Evolutionary conservation across 2,329 filamentous ascomycete genomes (phyloP).

Genomic region (Trichoderma gracile): DNA sequence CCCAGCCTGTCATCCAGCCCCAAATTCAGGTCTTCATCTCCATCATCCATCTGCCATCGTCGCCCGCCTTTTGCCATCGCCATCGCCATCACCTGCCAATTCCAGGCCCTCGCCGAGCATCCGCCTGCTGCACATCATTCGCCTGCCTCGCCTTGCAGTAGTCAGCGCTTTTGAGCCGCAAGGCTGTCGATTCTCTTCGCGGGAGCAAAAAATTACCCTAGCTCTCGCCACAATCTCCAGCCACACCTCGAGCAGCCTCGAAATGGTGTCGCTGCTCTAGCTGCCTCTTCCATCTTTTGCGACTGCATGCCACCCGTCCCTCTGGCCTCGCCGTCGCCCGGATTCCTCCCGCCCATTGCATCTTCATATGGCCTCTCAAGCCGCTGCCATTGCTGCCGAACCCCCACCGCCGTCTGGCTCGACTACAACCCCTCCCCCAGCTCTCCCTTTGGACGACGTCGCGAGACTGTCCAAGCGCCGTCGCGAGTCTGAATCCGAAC

Average conservation of each 20-base stretch:
- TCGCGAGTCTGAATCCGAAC: conserved; percentile 50
- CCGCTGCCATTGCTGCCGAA: conserved; percentile 55
- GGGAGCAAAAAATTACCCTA: conserved; percentile 33
- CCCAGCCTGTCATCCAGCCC: conserved; percentile 25
- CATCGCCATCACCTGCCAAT: conserved; percentile 21
- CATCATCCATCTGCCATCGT: conserved; percentile 4
- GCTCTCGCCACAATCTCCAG: conserved; percentile 49
- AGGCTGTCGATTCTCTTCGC: background rate
- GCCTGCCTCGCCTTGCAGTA: background rate
- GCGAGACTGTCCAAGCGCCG: conserved; percentile 47
- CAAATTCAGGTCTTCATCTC: conserved; percentile 12
- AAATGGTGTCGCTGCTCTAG: conserved; percentile 39
- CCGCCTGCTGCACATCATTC: conserved; percentile 14
- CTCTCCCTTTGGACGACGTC: conserved; percentile 44
- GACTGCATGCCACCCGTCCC: conserved; percentile 17
- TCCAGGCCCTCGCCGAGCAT: conserved; percentile 5
- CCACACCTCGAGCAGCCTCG: conserved; percentile 44
- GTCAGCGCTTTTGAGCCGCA: conserved; percentile 6
- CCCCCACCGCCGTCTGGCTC: conserved; percentile 45
- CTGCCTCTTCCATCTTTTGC: conserved; percentile 25
- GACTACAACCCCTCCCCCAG: conserved; percentile 40
- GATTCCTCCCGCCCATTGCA: background rate
- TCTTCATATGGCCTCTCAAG: conserved; percentile 54
- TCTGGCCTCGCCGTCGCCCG: conserved; percentile 19
- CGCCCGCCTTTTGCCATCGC: conserved; percentile 16